phyloP scores from a whole-genome alignment of 2,329 filamentous ascomycete genomes.

The Pseudovirgaria hyperparasitica region DNA sequence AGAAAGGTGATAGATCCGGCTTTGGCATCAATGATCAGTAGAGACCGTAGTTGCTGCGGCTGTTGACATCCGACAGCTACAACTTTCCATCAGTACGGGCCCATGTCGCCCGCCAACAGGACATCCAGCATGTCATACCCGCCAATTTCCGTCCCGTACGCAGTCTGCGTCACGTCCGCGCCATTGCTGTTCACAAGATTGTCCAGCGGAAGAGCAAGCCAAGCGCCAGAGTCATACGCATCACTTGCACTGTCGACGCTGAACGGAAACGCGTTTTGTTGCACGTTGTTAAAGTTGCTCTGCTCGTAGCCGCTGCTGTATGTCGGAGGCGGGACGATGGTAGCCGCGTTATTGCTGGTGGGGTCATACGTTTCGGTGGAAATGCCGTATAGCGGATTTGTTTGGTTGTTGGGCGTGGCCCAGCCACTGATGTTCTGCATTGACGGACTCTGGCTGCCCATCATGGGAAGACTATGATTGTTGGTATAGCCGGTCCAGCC shows the following conservation, averaged over 20 bases:
- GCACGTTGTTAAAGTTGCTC: slow-evolving; percentile 6
- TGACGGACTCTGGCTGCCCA: slow-evolving; percentile 3
- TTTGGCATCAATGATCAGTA: too few relatives aligned
- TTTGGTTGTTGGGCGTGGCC: slow-evolving; percentile 15
- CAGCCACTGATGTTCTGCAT: slow-evolving; percentile 17
- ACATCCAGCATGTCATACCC: slow-evolving; percentile 37
- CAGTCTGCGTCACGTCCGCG: slow-evolving; percentile 42
- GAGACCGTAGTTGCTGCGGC: too few relatives aligned
- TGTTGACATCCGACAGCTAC: too few relatives aligned
- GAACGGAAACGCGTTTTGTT: slow-evolving; percentile 7
- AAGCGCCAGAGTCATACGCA: slow-evolving; percentile 29
- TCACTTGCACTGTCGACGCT: slow-evolving; percentile 5
- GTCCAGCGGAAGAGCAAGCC: slow-evolving; percentile 49
- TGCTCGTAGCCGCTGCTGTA: slow-evolving; percentile 10
- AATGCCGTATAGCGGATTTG: slow-evolving; percentile 28
- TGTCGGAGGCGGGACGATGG: slow-evolving; percentile 37
- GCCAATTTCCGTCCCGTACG: slow-evolving; percentile 53
- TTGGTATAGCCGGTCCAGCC: slow-evolving; percentile 3
- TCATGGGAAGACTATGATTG: slow-evolving; percentile 7
- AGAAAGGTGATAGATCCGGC: too few relatives aligned
- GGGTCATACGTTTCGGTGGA: slow-evolving; percentile 32
- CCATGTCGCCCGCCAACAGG: slow-evolving; percentile 26
- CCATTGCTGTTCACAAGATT: slow-evolving; percentile 46
- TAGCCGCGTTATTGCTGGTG: slow-evolving; percentile 27
- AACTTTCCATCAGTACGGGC: too few relatives aligned